Percentiles rank a stretch among this genome's conserved stretches.
Evolutionary conservation across 208 protist species (phyloP).

Genomic region (Novymonas esmeraldas): DNA sequence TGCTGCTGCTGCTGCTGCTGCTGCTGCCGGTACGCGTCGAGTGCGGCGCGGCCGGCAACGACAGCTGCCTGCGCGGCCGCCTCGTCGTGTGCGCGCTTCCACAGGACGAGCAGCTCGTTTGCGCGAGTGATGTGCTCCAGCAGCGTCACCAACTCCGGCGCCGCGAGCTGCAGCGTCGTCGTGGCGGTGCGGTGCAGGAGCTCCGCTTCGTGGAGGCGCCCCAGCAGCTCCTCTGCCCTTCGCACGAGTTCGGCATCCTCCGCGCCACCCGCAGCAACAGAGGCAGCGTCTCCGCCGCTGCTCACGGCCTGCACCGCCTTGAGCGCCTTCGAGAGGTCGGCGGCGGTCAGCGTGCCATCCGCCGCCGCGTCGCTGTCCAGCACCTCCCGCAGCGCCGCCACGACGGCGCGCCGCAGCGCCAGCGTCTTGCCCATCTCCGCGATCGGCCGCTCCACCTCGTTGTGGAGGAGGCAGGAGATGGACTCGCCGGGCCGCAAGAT

Average conservation of each 20-base stretch:
- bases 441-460: slow-evolving; percentile 54
- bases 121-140: slow-evolving; percentile 64
- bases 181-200: slow-evolving; percentile 16
- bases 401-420: slow-evolving; percentile 24
- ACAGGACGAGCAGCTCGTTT: slow-evolving; percentile 63
- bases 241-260: slow-evolving; percentile 36
- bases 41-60: slow-evolving; percentile 21
- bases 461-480: slow-evolving; percentile 43
- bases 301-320: slow-evolving; percentile 15
- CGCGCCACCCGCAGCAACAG: neutral
- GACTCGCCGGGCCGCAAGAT: slow-evolving; percentile 70
- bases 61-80: slow-evolving; percentile 27
- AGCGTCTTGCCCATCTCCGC: slow-evolving; percentile 31
- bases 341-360: slow-evolving; percentile 1
- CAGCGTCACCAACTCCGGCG: slow-evolving; percentile 41
- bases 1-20: too few relatives aligned
- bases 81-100: slow-evolving; percentile 42
- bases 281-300: neutral
- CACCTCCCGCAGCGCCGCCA: slow-evolving; percentile 41
- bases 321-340: slow-evolving; percentile 29
- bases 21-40: slow-evolving; percentile 6
- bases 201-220: slow-evolving; percentile 56
- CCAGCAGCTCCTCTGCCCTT: slow-evolving; percentile 52
- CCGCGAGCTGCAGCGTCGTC: slow-evolving; percentile 28
- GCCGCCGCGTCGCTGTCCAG: slow-evolving; percentile 14